Evolutionary conservation across 1,139 yeast genomes (phyloP), one percentile per base, ranked within the genome.

Genomic region (Suhomyces chickasaworum): DNA sequence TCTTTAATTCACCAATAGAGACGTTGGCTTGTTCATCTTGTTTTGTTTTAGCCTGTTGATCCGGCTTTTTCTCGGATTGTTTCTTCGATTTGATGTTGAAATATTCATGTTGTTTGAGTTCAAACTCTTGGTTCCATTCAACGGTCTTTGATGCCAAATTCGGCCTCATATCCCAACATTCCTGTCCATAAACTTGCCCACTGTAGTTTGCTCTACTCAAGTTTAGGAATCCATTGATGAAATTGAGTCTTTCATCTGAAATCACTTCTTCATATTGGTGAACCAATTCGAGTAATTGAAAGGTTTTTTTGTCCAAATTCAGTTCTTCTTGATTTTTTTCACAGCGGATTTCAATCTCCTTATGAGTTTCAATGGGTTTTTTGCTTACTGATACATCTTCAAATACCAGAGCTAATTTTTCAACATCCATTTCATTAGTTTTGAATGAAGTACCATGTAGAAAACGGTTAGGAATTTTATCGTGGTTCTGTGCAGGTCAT

Each of bases 201-300:
- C 59, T 60, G 52, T 64, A 75, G 51, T 71, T 73, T 31, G 78
- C 78, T 46, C 77, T 49, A 47, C 78, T 72, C 40, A 75, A 55
- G 44, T 65, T 65, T 32, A 71, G 53, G 48, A 55, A 67, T 4
- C 77, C 78, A 33, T 66, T 59, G 12, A 58, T 53, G 53, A 60
- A 71, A 41, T 55, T 54, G 9, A 42, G 32, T 10, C 69, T 53
- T 46, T 55, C 55, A n/a, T 50, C 41, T 6, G 52, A 60, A 17
- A 59, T 54, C 16, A 55, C 20, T 12, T 43, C 38, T 47, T 71
- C 73, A 53, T 75, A 75, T 44, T 58, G 52, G 43, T 68, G 62
- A 15, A 73, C 45, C 16, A 66, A 49, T 16, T 58, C 59, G 7
- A 71, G 53, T 31, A 71, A 50, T 46, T 57, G 47, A 7, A 56